Evolutionary conservation across 2,329 filamentous ascomycete species (phyloP).

Genomic region (Colletotrichum paranaense): DNA sequence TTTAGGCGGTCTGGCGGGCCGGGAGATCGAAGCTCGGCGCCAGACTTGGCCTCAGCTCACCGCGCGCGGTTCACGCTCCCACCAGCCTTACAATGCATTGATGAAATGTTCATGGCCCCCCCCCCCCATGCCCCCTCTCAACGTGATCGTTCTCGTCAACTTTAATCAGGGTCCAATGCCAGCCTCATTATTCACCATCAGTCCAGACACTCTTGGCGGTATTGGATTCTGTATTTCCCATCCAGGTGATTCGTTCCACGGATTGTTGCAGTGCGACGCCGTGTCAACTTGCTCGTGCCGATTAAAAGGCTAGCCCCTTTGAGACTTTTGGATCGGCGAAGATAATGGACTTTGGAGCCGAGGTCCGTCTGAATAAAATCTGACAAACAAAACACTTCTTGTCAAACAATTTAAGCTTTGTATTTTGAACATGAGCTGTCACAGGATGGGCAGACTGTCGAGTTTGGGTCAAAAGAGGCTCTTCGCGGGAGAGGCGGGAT

Average conservation of each 20-base stretch:
- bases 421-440: background rate
- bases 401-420: background rate
- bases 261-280: too few relatives aligned
- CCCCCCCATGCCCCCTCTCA: background rate
- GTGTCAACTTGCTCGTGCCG: too few relatives aligned
- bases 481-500: background rate
- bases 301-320: background rate
- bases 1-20: background rate
- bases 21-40: background rate
- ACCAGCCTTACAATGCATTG: background rate
- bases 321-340: background rate
- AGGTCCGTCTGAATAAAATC: background rate
- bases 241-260: background rate
- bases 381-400: background rate
- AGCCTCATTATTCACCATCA: background rate
- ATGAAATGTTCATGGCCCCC: background rate
- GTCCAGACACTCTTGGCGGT: background rate
- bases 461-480: background rate
- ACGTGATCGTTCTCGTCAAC: constrained; percentile 5
- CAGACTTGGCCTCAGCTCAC: background rate
- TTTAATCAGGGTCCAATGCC: background rate
- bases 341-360: background rate
- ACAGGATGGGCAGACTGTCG: too few relatives aligned
- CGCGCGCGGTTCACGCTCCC: background rate
- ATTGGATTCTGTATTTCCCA: background rate